Percentiles rank a stretch among this genome's conserved stretches.
Evolutionary conservation across 805 yeast species (phyloP).

Genomic region (Pichia nanzhaoensis): DNA sequence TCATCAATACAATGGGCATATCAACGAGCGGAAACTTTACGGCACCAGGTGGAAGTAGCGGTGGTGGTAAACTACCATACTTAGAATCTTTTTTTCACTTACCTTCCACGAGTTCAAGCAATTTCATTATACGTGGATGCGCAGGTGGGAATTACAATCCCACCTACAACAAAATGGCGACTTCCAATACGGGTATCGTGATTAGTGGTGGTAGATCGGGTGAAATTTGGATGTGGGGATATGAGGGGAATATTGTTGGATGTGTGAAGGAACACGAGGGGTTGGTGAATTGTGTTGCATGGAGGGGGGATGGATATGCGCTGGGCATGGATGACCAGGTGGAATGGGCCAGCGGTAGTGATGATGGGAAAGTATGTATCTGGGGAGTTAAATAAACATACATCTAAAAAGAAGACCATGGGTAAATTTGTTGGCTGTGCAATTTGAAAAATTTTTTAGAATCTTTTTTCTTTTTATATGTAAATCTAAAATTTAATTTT

Average conservation of each 20-base stretch:
- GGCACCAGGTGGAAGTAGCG: not conserved
- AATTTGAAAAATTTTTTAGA: too few relatives aligned
- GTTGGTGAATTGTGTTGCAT: slow-evolving; percentile 13
- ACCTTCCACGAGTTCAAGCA: slow-evolving; percentile 10
- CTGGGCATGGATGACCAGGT: too few relatives aligned
- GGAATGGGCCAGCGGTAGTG: slow-evolving; percentile 11
- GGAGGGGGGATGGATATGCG: slow-evolving; percentile 12
- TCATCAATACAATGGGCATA: slow-evolving; percentile 11
- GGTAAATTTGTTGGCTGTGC: not conserved
- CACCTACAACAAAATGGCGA: not conserved
- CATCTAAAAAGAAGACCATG: not conserved
- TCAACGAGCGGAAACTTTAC: not conserved
- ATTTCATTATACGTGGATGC: slow-evolving; percentile 15
- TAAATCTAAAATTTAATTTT: not conserved
- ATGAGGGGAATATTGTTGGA: slow-evolving; percentile 12
- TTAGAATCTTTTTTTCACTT: slow-evolving; percentile 13
- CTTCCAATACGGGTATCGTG: slow-evolving; percentile 8
- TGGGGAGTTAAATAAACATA: slow-evolving; percentile 6
- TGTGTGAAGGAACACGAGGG: slow-evolving; percentile 11
- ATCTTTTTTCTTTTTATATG: not conserved
- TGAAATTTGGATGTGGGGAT: slow-evolving; percentile 16
- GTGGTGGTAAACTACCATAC: slow-evolving; percentile 8
- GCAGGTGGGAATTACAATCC: slow-evolving; percentile 12
- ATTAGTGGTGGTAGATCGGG: slow-evolving; percentile 14
- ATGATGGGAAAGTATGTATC: slow-evolving; percentile 13